Conservation (phyloP, 2,329 filamentous ascomycete genomes). For the Clonostachys rhizophaga region DNA sequence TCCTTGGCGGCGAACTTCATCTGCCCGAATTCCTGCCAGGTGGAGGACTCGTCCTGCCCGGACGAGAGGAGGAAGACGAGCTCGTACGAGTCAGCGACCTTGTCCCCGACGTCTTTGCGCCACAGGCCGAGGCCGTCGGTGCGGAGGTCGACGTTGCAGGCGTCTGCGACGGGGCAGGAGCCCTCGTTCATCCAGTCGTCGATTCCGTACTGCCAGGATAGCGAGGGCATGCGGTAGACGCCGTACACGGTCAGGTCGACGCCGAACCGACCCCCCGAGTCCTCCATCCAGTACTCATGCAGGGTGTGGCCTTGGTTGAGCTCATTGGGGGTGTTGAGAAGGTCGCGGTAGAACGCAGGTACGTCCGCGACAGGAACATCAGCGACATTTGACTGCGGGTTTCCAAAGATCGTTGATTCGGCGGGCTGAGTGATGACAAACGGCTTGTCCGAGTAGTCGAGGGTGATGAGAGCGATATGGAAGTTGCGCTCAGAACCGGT, state of each 20-base stretch:
- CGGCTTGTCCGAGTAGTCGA: conserved; percentile 43
- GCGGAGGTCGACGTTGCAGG: conserved; percentile 40
- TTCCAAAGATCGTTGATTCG: conserved; percentile 43
- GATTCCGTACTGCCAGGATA: conserved; percentile 44
- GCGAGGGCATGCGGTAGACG: conserved; percentile 40
- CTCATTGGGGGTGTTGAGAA: conserved; percentile 42
- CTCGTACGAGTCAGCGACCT: conserved; percentile 39
- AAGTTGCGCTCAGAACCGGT: conserved; percentile 45
- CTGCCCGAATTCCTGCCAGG: conserved; percentile 52
- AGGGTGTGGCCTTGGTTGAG: conserved; percentile 46
- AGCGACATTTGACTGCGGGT: conserved; percentile 37
- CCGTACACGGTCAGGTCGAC: conserved; percentile 49
- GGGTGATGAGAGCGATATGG: conserved; percentile 47
- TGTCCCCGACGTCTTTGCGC: conserved; percentile 44
- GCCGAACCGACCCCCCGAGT: conserved; percentile 45
- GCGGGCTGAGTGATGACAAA: conserved; percentile 41
- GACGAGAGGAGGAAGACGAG: conserved; percentile 49
- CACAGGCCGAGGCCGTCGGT: conserved; percentile 42
- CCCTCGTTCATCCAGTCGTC: conserved; percentile 41
- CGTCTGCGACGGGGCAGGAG: conserved; percentile 33
- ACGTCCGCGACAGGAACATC: conserved; percentile 37
- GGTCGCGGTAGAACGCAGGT: conserved; percentile 42
- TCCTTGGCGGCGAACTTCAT: conserved; percentile 43
- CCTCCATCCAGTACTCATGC: conserved; percentile 55
- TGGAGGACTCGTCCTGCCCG: conserved; percentile 49